These are phyloP conservation scores for Dalbergia cultrata DNA, from an alignment of 306 rosid genomes.

Conservation along the genomic window DNA sequence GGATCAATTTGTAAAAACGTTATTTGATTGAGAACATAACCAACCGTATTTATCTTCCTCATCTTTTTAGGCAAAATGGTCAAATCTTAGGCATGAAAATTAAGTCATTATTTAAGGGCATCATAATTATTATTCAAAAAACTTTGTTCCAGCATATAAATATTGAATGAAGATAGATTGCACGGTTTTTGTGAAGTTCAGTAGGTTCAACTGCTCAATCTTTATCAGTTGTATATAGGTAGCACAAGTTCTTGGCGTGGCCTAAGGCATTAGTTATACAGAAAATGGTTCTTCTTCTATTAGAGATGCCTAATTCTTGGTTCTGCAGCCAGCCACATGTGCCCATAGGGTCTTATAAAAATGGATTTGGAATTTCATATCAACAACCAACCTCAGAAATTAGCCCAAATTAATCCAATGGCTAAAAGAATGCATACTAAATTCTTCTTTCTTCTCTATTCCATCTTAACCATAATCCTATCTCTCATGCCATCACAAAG, in stretches of 20 bases:
- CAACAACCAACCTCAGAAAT: constrained; percentile 24
- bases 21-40: neutral
- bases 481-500: constrained; percentile 20
- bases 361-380: constrained; percentile 41
- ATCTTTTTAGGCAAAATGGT: neutral
- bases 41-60: neutral
- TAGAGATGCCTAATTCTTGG: neutral
- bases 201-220: constrained; percentile 46
- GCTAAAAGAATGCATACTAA: constrained; percentile 35
- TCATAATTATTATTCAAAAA: neutral
- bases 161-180: constrained; percentile 20
- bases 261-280: neutral
- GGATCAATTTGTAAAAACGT: neutral
- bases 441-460: constrained; percentile 22
- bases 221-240: constrained; percentile 43
- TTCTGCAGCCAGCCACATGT: neutral
- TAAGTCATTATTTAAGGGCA: neutral
- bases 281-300: constrained; percentile 10
- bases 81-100: neutral
- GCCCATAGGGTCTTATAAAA: constrained; percentile 44
- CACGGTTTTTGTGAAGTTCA: constrained; percentile 21
- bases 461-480: constrained; percentile 32
- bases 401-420: constrained; percentile 35
- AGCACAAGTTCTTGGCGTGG: constrained; percentile 57
- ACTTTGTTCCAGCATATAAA: too few species aligned